Evolutionary conservation across 768 basidiomycete genomes (phyloP), one percentile per base, ranked within the genome.

Genomic region (Lentinula edodes): DNA sequence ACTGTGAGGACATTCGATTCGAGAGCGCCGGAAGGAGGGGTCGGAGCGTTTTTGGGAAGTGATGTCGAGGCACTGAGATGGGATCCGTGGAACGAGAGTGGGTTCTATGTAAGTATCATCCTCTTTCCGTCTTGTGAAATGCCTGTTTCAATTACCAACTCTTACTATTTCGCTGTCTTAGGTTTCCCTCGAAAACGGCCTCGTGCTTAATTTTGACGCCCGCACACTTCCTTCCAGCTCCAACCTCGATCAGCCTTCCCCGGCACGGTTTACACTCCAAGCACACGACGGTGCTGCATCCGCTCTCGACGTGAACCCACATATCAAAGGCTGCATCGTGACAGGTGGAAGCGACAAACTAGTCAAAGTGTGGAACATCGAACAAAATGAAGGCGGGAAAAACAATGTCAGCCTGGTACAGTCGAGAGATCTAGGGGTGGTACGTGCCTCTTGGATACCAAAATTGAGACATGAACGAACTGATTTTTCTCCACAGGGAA

Each of bases 271-370:
- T 76, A 98, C 93, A 5, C 78, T 99, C 13, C 84, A 91, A 6
- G 96, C 97, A 0, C 97, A 99, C 72, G 92, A 98, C 63, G 93
- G 93, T 15, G 87, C 94, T 0, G 88, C 86, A 9, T 92, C 93
- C 2, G 87, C 91, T 0, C 78, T 99, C 51, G 97, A 98, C 71
- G 82, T 98, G 64, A 97, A 93, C 71, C 87, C 94, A 4, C 87
- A 93, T 69, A 81, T 98, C 43, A 86, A 84, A 58, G 97, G 97
- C 1, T 95, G 92, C 73, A 78, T 99, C 66, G 93, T 83, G 16
- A 98, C 97, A 0, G 97, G 96, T 18, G 97, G 97, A 2, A 88
- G 89, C 18, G 97, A 98, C 79, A 97, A 95, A 71, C 77, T 93
- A 38, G 92, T 97, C 71, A 98, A 98, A 73, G 80, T 98, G 4